Evolutionary conservation across 2,329 filamentous ascomycete species (phyloP).

Genomic region (Colletotrichum acutatum): DNA sequence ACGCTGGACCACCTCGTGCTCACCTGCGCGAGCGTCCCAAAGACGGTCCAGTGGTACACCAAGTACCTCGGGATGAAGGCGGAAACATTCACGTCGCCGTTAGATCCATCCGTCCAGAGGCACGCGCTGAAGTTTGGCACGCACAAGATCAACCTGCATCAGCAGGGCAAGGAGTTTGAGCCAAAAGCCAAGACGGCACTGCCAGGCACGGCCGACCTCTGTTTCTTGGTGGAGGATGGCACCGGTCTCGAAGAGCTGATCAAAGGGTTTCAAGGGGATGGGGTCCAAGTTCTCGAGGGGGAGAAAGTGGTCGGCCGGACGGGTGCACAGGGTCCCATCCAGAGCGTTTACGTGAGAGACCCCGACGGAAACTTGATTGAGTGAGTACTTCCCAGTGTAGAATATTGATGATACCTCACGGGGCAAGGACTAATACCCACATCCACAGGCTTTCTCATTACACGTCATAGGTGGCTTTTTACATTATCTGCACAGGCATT

Average conservation of each 20-base stretch:
- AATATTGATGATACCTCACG: neutral
- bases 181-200: constrained; percentile 65
- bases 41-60: constrained; percentile 65
- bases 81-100: constrained; percentile 58
- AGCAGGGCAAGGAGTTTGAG: constrained; percentile 67
- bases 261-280: constrained; percentile 51
- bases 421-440: neutral
- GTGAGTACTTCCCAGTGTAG: constrained; percentile 50
- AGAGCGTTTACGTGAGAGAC: constrained; percentile 70
- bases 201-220: constrained; percentile 69
- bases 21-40: constrained; percentile 62
- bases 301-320: constrained; percentile 63
- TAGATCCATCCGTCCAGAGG: constrained; percentile 50
- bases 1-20: constrained; percentile 71
- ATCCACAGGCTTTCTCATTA: constrained; percentile 12
- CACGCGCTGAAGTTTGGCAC: constrained; percentile 66
- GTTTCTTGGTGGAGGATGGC: constrained; percentile 64
- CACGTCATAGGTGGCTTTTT: too few relatives aligned
- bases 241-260: constrained; percentile 57
- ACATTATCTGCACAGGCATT: too few relatives aligned
- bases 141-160: constrained; percentile 72
- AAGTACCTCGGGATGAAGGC: constrained; percentile 66
- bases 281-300: constrained; percentile 62
- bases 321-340: constrained; percentile 64
- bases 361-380: constrained; percentile 72